phyloP scores from a whole-genome alignment of 768 basidiomycete species.

The Boletus speciosus region DNA sequence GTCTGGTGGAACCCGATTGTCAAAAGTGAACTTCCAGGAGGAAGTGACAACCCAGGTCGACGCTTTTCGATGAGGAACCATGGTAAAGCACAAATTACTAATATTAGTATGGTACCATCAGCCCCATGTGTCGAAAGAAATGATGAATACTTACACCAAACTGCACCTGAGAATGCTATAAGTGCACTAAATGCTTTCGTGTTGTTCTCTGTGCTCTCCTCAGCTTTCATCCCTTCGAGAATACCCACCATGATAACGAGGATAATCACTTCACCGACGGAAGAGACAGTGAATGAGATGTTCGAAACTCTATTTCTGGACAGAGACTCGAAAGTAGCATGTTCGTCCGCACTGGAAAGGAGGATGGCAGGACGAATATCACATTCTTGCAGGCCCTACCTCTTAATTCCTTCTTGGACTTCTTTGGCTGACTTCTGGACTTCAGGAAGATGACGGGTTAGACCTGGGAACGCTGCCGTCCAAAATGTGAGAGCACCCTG shows the following conservation, averaged over 20 bases:
- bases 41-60: slow-evolving; percentile 59
- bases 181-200: slow-evolving; percentile 71
- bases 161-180: slow-evolving; percentile 77
- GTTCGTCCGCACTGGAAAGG: slow-evolving; percentile 42
- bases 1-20: slow-evolving; percentile 70
- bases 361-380: not conserved
- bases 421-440: slow-evolving; percentile 51
- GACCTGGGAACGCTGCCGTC: slow-evolving; percentile 79
- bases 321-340: slow-evolving; percentile 56
- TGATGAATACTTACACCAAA: slow-evolving; percentile 54
- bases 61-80: slow-evolving; percentile 73
- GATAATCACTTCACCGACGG: slow-evolving; percentile 66
- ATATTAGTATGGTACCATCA: not conserved
- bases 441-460: slow-evolving; percentile 67
- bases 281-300: slow-evolving; percentile 66
- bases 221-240: slow-evolving; percentile 59
- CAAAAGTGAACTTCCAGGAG: slow-evolving; percentile 49
- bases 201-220: slow-evolving; percentile 63
- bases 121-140: not conserved
- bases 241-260: slow-evolving; percentile 75
- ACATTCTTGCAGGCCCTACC: slow-evolving; percentile 31
- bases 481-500: slow-evolving; percentile 74
- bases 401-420: slow-evolving; percentile 42
- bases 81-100: slow-evolving; percentile 65
- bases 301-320: slow-evolving; percentile 73